Evolutionary conservation across 805 yeast species (phyloP), one percentile per base, ranked within the genome.

Genomic region (Kuraishia cidri): DNA sequence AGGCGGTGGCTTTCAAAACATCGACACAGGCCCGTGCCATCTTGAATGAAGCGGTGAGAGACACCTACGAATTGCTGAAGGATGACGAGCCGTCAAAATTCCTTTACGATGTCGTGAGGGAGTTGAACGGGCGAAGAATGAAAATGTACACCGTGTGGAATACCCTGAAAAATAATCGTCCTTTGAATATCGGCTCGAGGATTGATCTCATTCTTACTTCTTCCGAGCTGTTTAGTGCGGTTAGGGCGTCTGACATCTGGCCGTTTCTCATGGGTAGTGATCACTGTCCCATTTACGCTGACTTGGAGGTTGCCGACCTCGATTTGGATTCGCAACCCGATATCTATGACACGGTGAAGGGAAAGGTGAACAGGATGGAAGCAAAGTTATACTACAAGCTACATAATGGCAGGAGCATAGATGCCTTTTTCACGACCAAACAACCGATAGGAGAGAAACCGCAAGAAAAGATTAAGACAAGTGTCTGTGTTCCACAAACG

Each of bases 131-230:
- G 1, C 55, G 79, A 11, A 60, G 75, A 30, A 49, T 69, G 46
- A 75, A 72, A 15, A 64, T 87, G 72, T 92, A 81, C 49, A 87
- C 97, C 0, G 92, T 88, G 30, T 90, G 98, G 98, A 88, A 87
- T 53, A 81, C 87, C 2, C 55, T 77, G 43, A 70, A 72, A 32
- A 81, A 81, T 43, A 69, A 82, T 14, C 58, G 98, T 20, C 87
- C 92, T 1, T 63, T 79, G 1, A 90, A 90, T 48, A 81, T 69
- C 52, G 97, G 98, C 0, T 81, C 96, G 2, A 62, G 98, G 33
- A 79, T 90, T 16, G 98, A 90, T 52, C 68, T 79, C 42, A 76
- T 90, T 5, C 52, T 87, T 5, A 54, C 69, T 0, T 68, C 80
- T 17, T 39, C 55, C 6, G 43, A 41, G 0, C 39, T 80, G 30